Evolutionary conservation across 2,329 filamentous ascomycete genomes (phyloP).

Genomic region (Fusarium brevicatenulatum): DNA sequence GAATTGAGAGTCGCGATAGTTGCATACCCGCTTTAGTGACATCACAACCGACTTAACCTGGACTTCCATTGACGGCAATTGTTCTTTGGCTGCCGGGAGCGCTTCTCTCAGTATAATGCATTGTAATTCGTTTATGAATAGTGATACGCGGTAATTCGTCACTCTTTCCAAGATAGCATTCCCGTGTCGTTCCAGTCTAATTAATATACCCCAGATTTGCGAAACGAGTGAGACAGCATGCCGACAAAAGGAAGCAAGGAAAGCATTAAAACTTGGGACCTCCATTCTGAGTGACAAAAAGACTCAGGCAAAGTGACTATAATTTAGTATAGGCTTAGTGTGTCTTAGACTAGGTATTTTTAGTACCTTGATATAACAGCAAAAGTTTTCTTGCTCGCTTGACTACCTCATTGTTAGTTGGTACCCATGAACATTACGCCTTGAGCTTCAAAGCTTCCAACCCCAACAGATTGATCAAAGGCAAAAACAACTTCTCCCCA

Average conservation of each 20-base stretch:
- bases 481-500: constrained; percentile 47
- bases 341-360: neutral
- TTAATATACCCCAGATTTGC: neutral
- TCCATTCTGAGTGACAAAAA: neutral
- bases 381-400: neutral
- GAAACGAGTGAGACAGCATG: neutral
- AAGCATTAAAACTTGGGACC: neutral
- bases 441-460: constrained; percentile 31
- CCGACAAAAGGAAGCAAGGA: fast-evolving
- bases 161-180: fast-evolving
- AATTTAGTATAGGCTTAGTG: fast-evolving
- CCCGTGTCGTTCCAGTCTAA: neutral
- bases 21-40: constrained; percentile 43
- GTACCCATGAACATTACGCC: neutral
- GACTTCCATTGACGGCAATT: too few species aligned
- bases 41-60: neutral
- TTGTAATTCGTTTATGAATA: too few species aligned
- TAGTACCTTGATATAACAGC: neutral
- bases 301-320: fast-evolving
- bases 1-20: constrained; percentile 41
- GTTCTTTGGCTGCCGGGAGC: neutral
- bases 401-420: too few species aligned
- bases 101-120: neutral
- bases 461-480: constrained; percentile 46
- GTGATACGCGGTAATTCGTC: fast-evolving